Evolutionary conservation across 1,284 basidiomycete genomes (phyloP).

Genomic region (Naganishia albida): DNA sequence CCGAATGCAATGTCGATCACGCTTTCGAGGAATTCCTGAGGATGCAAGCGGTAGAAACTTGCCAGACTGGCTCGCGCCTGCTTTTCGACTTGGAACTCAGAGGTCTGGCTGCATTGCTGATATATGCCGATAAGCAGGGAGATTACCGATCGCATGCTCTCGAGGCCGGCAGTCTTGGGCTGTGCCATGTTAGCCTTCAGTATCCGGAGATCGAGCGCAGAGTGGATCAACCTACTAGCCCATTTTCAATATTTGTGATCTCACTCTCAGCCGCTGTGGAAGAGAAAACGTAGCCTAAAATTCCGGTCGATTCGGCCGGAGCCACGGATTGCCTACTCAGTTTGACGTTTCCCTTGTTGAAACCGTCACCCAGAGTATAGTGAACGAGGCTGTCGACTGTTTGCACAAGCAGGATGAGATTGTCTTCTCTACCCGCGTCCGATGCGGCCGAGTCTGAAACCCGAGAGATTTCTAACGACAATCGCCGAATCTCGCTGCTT

Average conservation of each 20-base stretch:
- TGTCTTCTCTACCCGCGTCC: constrained; percentile 8
- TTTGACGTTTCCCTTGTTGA: constrained; percentile 5
- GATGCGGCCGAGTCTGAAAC: neutral
- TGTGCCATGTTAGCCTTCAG: neutral
- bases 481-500: constrained; percentile 65
- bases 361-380: constrained; percentile 25
- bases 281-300: constrained; percentile 22
- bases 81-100: constrained; percentile 6
- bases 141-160: constrained; percentile 25
- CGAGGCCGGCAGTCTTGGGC: constrained; percentile 21
- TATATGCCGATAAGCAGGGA: constrained; percentile 14
- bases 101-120: neutral
- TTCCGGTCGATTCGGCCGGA: constrained; percentile 10
- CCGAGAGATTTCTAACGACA: neutral
- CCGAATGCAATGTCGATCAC: constrained; percentile 21
- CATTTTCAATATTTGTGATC: constrained; percentile 19
- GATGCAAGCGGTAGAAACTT: constrained; percentile 22
- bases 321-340: neutral
- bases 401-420: constrained; percentile 12
- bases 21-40: constrained; percentile 23
- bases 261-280: constrained; percentile 3
- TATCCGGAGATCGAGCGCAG: no score
- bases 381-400: constrained; percentile 24
- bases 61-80: constrained; percentile 3
- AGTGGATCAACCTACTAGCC: neutral